phyloP scores from a whole-genome alignment of 805 yeast species.

The Pichia deserticola region DNA sequence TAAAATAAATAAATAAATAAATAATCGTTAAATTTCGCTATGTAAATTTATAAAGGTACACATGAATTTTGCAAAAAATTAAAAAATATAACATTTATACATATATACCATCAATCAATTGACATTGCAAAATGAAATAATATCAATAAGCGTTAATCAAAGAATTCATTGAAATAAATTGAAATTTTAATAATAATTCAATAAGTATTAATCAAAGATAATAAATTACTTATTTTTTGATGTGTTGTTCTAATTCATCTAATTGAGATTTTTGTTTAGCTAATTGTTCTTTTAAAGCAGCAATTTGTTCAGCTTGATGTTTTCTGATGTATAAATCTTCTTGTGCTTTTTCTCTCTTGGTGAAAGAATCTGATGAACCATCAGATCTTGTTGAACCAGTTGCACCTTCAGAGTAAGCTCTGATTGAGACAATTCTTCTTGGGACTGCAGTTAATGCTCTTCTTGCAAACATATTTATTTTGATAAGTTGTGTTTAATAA shows the following conservation, averaged over 20 bases:
- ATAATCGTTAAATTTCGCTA: conserved; percentile 1
- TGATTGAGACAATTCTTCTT: conserved; percentile 23
- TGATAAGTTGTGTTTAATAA: neutral
- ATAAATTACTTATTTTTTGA: conserved; percentile 15
- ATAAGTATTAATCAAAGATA: too few relatives aligned
- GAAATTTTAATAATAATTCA: too few relatives aligned
- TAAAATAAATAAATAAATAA: conserved; percentile 1
- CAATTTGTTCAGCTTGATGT: conserved; percentile 85
- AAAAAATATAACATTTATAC: neutral
- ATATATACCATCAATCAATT: neutral
- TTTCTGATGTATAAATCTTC: conserved; percentile 81
- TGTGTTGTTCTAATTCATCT: conserved; percentile 42
- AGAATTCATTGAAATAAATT: too few relatives aligned
- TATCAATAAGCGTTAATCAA: neutral
- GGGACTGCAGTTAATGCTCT: conserved; percentile 31
- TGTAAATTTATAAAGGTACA: neutral
- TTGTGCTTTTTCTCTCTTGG: conserved; percentile 86
- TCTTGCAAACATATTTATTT: conserved; percentile 29
- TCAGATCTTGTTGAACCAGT: conserved; percentile 53
- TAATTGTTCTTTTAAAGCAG: conserved; percentile 65
- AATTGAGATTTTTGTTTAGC: conserved; percentile 63
- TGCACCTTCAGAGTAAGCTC: conserved; percentile 49
- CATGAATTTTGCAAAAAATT: neutral
- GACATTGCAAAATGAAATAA: neutral
- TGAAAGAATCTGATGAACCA: conserved; percentile 52